Evolutionary conservation across 108 stramenopile species (phyloP).

Genomic region (Epithemia pelagica): DNA sequence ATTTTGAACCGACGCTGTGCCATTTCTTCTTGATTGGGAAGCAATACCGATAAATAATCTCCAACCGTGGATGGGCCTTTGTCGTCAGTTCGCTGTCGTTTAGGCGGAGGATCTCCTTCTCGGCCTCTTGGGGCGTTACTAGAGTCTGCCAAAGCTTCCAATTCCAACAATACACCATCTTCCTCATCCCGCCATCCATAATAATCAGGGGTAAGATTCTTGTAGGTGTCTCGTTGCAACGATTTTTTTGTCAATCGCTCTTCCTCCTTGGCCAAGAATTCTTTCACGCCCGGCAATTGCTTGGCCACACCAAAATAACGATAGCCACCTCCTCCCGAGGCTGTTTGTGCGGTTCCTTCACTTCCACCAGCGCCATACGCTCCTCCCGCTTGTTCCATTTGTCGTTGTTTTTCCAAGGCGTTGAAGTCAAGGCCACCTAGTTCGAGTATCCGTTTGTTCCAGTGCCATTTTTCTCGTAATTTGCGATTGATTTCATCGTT

Average conservation of each 20-base stretch:
- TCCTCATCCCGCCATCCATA: constrained; percentile 93
- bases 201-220: constrained; percentile 83
- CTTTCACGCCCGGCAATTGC: constrained; percentile 90
- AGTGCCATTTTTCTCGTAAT: constrained; percentile 88
- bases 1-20: constrained; percentile 12
- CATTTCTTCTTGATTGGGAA: background rate
- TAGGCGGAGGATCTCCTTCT: background rate
- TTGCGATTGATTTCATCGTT: constrained; percentile 97
- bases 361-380: background rate
- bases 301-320: constrained; percentile 94
- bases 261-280: constrained; percentile 70
- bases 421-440: constrained; percentile 85
- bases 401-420: constrained; percentile 56
- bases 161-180: constrained; percentile 76
- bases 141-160: constrained; percentile 57
- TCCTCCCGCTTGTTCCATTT: constrained; percentile 27
- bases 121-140: too few relatives aligned
- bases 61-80: background rate
- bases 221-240: constrained; percentile 68
- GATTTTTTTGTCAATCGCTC: constrained; percentile 44
- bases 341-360: constrained; percentile 48
- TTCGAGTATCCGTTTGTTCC: constrained; percentile 88
- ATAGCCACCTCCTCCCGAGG: constrained; percentile 63
- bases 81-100: background rate
- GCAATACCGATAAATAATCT: background rate